phyloP scores from a whole-genome alignment of 2,329 filamentous ascomycete genomes.

The Epichloe uncinata region DNA sequence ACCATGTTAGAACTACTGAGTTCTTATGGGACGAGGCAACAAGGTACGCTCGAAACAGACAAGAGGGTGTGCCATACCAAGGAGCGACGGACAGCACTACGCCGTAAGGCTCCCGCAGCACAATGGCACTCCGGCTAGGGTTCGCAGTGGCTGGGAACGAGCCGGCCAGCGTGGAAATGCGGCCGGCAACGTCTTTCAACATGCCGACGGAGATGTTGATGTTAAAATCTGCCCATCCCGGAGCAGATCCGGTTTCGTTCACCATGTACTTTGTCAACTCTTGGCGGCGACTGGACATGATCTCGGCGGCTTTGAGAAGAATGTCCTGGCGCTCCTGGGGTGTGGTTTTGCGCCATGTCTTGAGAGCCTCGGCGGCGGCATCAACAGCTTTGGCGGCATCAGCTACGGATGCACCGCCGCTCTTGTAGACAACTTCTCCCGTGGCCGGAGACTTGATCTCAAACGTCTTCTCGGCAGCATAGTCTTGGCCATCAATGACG shows the following conservation, averaged over 20 bases:
- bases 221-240: conserved; percentile 29
- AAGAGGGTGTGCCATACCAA: conserved; percentile 42
- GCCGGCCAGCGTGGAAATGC: conserved; percentile 25
- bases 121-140: conserved; percentile 35
- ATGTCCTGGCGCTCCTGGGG: conserved; percentile 52
- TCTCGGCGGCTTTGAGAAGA: conserved; percentile 52
- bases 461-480: conserved; percentile 34
- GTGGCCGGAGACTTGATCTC: conserved; percentile 42
- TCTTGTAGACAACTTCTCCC: conserved; percentile 38
- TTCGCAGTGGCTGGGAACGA: conserved; percentile 21
- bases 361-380: conserved; percentile 52
- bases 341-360: conserved; percentile 52
- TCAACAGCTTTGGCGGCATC: conserved; percentile 39
- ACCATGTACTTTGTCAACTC: conserved; percentile 49
- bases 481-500: conserved; percentile 30
- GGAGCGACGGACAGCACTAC: conserved; percentile 69
- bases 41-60: neutral
- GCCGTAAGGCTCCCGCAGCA: conserved; percentile 65
- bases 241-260: conserved; percentile 30
- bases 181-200: conserved; percentile 30
- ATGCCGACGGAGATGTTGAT: conserved; percentile 22
- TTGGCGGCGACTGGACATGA: conserved; percentile 44
- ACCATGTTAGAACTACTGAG: neutral
- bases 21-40: no score
- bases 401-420: conserved; percentile 40